phyloP scores from a whole-genome alignment of 106 monocot species.

The Dioscorea dumetorum region DNA sequence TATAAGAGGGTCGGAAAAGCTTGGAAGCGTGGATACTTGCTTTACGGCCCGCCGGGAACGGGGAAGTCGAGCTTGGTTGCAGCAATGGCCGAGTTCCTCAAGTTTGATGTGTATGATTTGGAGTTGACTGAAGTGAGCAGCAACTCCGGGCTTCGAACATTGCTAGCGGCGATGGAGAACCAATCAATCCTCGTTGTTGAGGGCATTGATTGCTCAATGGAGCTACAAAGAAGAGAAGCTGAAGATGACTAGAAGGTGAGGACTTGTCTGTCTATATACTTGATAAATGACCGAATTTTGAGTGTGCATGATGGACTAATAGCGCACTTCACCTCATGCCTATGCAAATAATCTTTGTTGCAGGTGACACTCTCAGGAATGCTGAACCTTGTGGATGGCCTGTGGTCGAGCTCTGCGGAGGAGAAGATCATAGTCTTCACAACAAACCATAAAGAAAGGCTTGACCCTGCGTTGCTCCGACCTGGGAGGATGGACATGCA shows the following conservation, averaged over 20 bases:
- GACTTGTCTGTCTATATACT: background rate
- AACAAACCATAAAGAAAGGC: slow-evolving; percentile 21
- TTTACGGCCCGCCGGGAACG: slow-evolving; percentile 32
- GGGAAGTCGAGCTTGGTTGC: slow-evolving; percentile 36
- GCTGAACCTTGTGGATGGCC: slow-evolving; percentile 20
- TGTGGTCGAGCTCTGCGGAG: slow-evolving; percentile 23
- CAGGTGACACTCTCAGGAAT: slow-evolving; percentile 20
- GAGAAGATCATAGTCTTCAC: slow-evolving; percentile 28
- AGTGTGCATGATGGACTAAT: no score
- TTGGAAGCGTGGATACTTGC: slow-evolving; percentile 33
- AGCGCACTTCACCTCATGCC: background rate
- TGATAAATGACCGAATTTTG: no score
- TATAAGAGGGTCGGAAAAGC: slow-evolving; percentile 20
- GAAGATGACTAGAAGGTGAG: slow-evolving; percentile 7
- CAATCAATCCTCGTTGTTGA: slow-evolving; percentile 22
- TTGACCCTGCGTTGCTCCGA: slow-evolving; percentile 20
- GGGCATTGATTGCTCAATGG: slow-evolving; percentile 21
- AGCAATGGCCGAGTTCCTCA: slow-evolving; percentile 28
- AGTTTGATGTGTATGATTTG: slow-evolving; percentile 21
- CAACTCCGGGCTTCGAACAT: slow-evolving; percentile 1
- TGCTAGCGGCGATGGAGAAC: slow-evolving; percentile 5
- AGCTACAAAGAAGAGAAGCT: slow-evolving; percentile 6
- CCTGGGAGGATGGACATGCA: slow-evolving; percentile 35
- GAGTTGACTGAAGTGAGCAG: slow-evolving; percentile 12
- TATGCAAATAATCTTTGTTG: background rate